Percentiles rank a stretch among this genome's conserved stretches.
Conservation (phyloP, 202 grass and related monocot species). For the Eragrostis tef region DNA sequence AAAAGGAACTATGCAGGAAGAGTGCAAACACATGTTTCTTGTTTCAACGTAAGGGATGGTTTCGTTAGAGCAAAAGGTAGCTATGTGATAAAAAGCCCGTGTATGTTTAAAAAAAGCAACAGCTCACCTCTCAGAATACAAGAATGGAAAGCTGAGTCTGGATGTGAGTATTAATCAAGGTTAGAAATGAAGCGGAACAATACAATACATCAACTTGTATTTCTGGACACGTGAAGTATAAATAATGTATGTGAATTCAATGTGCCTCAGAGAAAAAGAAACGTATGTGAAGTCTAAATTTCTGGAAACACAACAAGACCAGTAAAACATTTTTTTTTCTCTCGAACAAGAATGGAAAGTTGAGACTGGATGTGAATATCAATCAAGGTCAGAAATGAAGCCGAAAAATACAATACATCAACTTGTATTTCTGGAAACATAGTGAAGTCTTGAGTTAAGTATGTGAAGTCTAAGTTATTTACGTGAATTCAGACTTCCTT, state of each 20-base stretch:
- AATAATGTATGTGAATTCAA: too few relatives aligned
- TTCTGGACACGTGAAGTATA: too few relatives aligned
- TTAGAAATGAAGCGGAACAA: conserved; percentile 2
- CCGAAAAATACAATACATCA: background rate
- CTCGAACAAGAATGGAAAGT: background rate
- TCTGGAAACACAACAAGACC: too few relatives aligned
- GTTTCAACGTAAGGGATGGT: background rate
- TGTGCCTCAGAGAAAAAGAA: too few relatives aligned
- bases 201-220: background rate
- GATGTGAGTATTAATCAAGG: background rate
- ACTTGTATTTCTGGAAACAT: too few relatives aligned
- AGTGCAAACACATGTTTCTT: conserved; percentile 1
- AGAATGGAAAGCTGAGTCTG: background rate
- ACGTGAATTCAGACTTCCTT: too few relatives aligned
- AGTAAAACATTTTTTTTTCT: too few relatives aligned
- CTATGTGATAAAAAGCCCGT: background rate
- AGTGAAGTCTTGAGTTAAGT: too few relatives aligned
- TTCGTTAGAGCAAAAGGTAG: background rate
- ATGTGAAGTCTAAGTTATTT: too few relatives aligned
- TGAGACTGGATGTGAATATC: background rate
- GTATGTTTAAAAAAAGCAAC: background rate
- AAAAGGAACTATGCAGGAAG: conserved; percentile 15
- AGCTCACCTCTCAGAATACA: background rate
- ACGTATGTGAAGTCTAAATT: too few relatives aligned
- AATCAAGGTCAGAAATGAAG: background rate